Evolutionary conservation across 352 stramenopile species (phyloP).

Genomic region (Phytopythium oedochilum): DNA sequence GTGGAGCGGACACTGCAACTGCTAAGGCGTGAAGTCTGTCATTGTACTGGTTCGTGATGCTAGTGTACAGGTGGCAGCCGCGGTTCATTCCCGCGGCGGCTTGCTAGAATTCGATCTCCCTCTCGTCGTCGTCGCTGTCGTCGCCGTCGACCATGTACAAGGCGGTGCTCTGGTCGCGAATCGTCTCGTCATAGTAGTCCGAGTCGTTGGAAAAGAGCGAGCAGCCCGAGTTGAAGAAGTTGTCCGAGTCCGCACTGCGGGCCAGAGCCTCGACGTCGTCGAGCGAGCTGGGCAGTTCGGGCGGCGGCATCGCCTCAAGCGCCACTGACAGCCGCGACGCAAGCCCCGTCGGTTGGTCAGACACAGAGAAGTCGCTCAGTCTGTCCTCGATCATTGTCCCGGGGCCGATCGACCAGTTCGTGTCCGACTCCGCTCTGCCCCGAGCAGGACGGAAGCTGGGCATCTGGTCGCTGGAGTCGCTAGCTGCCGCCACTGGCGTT

Average conservation of each 20-base stretch:
- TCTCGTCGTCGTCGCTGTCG: slow-evolving; percentile 10
- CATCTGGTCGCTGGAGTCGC: neutral
- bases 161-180: slow-evolving; percentile 16
- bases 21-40: neutral
- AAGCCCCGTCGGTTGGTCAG: neutral
- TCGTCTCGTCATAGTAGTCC: slow-evolving; percentile 18
- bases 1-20: neutral
- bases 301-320: slow-evolving; percentile 9
- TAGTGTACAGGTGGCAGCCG: neutral
- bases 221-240: slow-evolving; percentile 11
- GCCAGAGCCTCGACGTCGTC: slow-evolving; percentile 10
- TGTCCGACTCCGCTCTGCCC: slow-evolving; percentile 19
- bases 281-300: slow-evolving; percentile 13
- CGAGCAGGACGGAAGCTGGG: neutral
- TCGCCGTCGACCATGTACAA: slow-evolving; percentile 10
- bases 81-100: neutral
- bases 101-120: slow-evolving; percentile 7
- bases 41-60: neutral
- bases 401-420: slow-evolving; percentile 29
- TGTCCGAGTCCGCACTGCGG: slow-evolving; percentile 12
- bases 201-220: slow-evolving; percentile 24
- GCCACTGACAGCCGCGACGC: slow-evolving; percentile 3
- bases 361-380: slow-evolving; percentile 4
- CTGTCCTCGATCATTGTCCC: slow-evolving; percentile 13
- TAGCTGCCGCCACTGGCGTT: neutral